A percentile compares a stretch with the other conserved stretches of the same genome.
These are phyloP conservation scores for Groenewaldozyma salmanticensis DNA, from an alignment of 805 yeast genomes.

Conservation along the genomic window DNA sequence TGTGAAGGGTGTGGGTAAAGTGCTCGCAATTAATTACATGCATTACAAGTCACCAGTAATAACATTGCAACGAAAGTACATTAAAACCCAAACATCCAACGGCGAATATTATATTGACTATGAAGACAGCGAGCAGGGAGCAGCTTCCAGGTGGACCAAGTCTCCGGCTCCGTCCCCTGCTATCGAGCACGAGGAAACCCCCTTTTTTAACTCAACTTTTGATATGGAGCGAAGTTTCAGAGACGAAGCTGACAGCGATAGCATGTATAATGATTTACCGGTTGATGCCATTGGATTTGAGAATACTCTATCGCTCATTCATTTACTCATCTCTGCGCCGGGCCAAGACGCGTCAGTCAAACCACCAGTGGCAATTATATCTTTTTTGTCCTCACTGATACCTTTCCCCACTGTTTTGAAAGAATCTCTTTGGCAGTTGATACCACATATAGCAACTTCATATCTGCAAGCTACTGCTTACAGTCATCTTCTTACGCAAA, in stretches of 20 bases:
- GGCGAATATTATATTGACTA: slow-evolving; percentile 11
- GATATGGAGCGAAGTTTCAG: slow-evolving; percentile 18
- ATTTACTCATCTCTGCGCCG: slow-evolving; percentile 24
- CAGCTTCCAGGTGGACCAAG: slow-evolving; percentile 23
- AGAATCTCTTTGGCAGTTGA: slow-evolving; percentile 15
- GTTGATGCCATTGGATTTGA: slow-evolving; percentile 26
- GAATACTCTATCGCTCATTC: slow-evolving; percentile 23
- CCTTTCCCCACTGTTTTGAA: slow-evolving; percentile 24
- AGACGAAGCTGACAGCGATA: slow-evolving; percentile 14
- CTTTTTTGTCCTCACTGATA: slow-evolving; percentile 23
- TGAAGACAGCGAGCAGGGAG: slow-evolving; percentile 23
- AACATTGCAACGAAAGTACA: slow-evolving; percentile 22
- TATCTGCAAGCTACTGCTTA: slow-evolving; percentile 22
- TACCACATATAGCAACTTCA: slow-evolving; percentile 25
- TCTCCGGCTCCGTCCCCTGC: slow-evolving; percentile 29
- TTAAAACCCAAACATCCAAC: not conserved
- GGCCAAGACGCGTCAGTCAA: slow-evolving; percentile 13
- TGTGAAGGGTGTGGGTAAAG: slow-evolving; percentile 21
- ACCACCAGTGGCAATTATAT: slow-evolving; percentile 26
- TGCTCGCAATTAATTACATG: slow-evolving; percentile 19
- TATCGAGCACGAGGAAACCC: slow-evolving; percentile 18
- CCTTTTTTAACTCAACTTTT: slow-evolving; percentile 18
- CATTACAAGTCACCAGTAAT: too few relatives aligned
- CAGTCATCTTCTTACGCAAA: slow-evolving; percentile 17
- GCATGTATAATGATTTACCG: slow-evolving; percentile 8